Conservation (phyloP, 177 flowering plant species). For the Vitis hybrid region DNA sequence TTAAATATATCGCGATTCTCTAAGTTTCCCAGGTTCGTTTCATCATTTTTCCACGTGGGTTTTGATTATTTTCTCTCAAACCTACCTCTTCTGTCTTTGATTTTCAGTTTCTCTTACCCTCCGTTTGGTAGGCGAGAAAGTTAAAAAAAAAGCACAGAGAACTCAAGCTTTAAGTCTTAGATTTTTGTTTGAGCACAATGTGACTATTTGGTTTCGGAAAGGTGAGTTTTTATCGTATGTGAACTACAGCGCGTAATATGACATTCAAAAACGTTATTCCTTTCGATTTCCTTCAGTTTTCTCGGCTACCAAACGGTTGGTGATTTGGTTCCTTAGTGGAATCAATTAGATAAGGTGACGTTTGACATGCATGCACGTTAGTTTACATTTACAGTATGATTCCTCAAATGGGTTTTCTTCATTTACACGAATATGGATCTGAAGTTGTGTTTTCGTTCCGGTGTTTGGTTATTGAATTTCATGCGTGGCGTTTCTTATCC, state of each 20-base stretch:
- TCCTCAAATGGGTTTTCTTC: conserved; percentile 3
- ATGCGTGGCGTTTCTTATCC: neutral
- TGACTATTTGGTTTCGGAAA: too few species aligned
- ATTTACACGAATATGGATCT: conserved; percentile 5
- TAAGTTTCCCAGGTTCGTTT: neutral
- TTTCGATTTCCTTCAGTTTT: neutral
- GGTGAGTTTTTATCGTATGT: too few species aligned
- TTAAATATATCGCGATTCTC: neutral
- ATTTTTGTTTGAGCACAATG: too few species aligned
- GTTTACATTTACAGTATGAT: neutral
- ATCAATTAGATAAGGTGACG: neutral
- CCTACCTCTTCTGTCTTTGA: neutral
- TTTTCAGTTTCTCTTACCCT: too few species aligned
- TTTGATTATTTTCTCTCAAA: neutral
- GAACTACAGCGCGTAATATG: too few species aligned
- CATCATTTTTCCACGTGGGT: neutral
- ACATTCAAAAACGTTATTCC: too few species aligned
- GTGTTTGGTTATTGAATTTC: neutral
- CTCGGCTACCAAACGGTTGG: neutral
- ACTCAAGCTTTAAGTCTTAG: too few species aligned
- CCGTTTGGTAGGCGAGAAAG: too few species aligned
- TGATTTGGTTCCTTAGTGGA: neutral
- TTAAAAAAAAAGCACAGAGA: too few species aligned
- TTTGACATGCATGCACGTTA: conserved; percentile 12
- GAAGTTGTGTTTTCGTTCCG: neutral